Evolutionary conservation across 768 basidiomycete species (phyloP).

Genomic region (Tulasnella sp.): DNA sequence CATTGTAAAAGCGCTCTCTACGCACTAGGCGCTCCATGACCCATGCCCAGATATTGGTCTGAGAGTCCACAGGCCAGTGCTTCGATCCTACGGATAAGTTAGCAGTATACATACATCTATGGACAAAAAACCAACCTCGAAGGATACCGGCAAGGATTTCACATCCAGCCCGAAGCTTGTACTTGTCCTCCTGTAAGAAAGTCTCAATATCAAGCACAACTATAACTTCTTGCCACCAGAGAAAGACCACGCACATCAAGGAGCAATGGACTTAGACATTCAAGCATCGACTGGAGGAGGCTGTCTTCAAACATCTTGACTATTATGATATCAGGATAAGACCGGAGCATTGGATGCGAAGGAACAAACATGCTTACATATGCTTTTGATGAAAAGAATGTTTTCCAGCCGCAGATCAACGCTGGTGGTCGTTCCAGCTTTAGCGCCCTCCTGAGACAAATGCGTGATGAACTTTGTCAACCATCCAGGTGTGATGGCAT

Average conservation of each 20-base stretch:
- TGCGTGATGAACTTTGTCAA: conserved; percentile 48
- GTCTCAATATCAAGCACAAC: neutral
- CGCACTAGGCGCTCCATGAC: conserved; percentile 38
- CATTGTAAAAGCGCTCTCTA: neutral
- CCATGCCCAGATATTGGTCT: conserved; percentile 63
- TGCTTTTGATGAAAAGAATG: conserved; percentile 37
- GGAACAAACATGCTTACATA: conserved; percentile 29
- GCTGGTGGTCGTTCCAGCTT: conserved; percentile 26
- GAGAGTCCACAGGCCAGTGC: conserved; percentile 57
- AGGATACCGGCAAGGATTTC: conserved; percentile 63
- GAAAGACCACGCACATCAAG: neutral
- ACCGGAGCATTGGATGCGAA: neutral
- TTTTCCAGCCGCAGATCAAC: conserved; percentile 46
- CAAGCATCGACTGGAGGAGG: conserved; percentile 41
- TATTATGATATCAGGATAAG: conserved; percentile 23
- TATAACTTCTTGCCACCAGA: neutral
- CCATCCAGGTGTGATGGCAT: conserved; percentile 42
- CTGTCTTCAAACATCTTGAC: conserved; percentile 55
- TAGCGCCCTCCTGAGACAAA: conserved; percentile 72
- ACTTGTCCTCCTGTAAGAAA: conserved; percentile 41
- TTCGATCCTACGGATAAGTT: conserved; percentile 48
- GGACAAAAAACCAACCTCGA: conserved; percentile 40
- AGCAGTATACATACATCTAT: neutral
- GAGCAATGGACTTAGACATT: conserved; percentile 36
- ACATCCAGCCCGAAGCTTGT: conserved; percentile 74